Base-by-base conservation (phyloP, 2,329 filamentous ascomycete species). In the Calonectria hawksworthii region DNA sequence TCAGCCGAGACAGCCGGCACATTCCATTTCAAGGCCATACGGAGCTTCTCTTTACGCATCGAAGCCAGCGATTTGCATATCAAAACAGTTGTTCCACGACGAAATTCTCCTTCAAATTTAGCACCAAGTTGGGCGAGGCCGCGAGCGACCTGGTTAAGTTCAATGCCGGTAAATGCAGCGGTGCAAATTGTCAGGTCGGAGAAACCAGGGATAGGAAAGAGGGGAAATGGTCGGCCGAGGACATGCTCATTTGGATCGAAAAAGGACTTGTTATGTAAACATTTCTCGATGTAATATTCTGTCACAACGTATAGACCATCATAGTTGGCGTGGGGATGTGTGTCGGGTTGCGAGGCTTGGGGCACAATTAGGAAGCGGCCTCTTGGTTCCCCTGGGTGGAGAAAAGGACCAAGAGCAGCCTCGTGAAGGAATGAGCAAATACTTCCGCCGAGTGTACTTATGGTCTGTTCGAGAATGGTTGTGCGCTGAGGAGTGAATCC, bases 201-300 rank as follows among this genome's bases (percentile, higher is more conserved):
- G 80, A 98, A 96, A 1, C 91, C 94, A 82, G 86, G 80, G 38
- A 98, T 91, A 47, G 92, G 94, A 77, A 95, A 94, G 36, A 87
- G 86, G 8, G 92, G 89, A 75, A 98, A 94, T 3, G 97, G 96
- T 9, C 92, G 92, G 73, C 95, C 96, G 30, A 98, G 90, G 51
- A 94, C 89, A 30, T 97, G 92, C 6, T 91, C 88, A 67, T 88
- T 86, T 7, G 96, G 95, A 36, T 94, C 88, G 61, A 95, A 88
- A 79, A 96, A 91, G 32, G 86, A 87, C 84, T 95, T 97, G 76
- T 92, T 91, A 82, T 96, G 93, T 50, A 99, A 87, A 83, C 96
- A 99, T 63, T 92, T 92, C 85, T 99, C 97, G 68, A 99, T 89
- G 90, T 96, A 99, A 89, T 97, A 98, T 82, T 98, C 96, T 14